A percentile compares a stretch with the other conserved stretches of the same genome.
phyloP scores from a whole-genome alignment of 2,329 filamentous ascomycete species.

The Cryphonectria japonica region DNA sequence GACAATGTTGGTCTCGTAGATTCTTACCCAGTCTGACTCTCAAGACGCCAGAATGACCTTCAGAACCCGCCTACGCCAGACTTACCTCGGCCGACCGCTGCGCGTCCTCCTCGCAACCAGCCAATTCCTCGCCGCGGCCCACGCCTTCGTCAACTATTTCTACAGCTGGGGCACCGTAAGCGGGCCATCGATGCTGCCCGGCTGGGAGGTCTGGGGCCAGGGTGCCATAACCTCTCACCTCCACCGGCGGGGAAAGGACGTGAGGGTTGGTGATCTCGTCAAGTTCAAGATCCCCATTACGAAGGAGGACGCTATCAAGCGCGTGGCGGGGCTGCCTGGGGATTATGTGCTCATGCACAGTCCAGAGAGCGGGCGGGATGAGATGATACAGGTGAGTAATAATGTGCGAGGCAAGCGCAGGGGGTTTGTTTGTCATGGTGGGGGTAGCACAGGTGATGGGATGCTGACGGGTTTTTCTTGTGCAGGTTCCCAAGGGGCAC shows the following conservation, averaged over 20 bases:
- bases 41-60: conserved; percentile 33
- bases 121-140: conserved; percentile 51
- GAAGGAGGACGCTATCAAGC: conserved; percentile 70
- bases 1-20: conserved; percentile 10
- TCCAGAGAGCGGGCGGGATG: conserved; percentile 52
- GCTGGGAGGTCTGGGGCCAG: conserved; percentile 70
- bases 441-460: not conserved
- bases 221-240: conserved; percentile 69
- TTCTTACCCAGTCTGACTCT: conserved; percentile 12
- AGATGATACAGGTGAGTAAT: conserved; percentile 66
- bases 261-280: conserved; percentile 82
- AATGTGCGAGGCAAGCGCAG: not conserved
- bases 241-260: conserved; percentile 68
- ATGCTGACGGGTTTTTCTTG: conserved; percentile 20
- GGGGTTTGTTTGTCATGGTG: not conserved
- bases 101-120: conserved; percentile 49
- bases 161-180: conserved; percentile 62
- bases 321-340: conserved; percentile 75
- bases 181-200: conserved; percentile 90
- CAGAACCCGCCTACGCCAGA: conserved; percentile 26
- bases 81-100: conserved; percentile 45
- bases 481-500: conserved; percentile 84
- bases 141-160: conserved; percentile 63
- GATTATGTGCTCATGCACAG: conserved; percentile 74
- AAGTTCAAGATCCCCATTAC: conserved; percentile 74